Conservation (phyloP, 805 yeast species). For the Wickerhamomyces tratensis region DNA sequence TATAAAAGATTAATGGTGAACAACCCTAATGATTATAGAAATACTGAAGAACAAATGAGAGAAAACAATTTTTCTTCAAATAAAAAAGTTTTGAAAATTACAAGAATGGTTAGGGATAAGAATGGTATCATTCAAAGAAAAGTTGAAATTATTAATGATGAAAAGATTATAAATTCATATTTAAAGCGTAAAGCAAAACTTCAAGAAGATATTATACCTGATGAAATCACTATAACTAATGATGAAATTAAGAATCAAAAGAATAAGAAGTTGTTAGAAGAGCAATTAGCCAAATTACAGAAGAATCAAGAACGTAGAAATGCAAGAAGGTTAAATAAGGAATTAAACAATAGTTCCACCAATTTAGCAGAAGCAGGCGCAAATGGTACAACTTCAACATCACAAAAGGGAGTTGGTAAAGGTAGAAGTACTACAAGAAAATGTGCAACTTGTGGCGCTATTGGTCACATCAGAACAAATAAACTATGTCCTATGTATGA, state of each 20-base stretch:
- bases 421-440: constrained; percentile 48
- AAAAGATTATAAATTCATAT: constrained; percentile 80
- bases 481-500: constrained; percentile 81
- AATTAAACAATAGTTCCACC: constrained; percentile 3
- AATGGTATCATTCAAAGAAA: constrained; percentile 81
- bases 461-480: constrained; percentile 91
- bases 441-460: constrained; percentile 92
- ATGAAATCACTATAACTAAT: constrained; percentile 65
- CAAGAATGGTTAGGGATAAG: constrained; percentile 72
- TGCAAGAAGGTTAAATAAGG: constrained; percentile 44
- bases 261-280: constrained; percentile 67
- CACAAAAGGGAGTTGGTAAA: constrained; percentile 17
- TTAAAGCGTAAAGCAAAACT: constrained; percentile 54
- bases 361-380: too few species aligned
- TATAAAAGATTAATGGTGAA: constrained; percentile 2
- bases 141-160: constrained; percentile 72
- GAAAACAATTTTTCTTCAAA: constrained; percentile 1
- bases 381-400: neutral
- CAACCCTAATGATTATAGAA: constrained; percentile 1
- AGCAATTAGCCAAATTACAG: constrained; percentile 73
- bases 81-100: constrained; percentile 45
- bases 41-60: neutral
- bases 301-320: constrained; percentile 61
- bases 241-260: constrained; percentile 79
- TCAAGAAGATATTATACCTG: constrained; percentile 61